Base-by-base conservation (phyloP, 1,284 basidiomycete genomes). In the Melampsora larici-populina region DNA sequence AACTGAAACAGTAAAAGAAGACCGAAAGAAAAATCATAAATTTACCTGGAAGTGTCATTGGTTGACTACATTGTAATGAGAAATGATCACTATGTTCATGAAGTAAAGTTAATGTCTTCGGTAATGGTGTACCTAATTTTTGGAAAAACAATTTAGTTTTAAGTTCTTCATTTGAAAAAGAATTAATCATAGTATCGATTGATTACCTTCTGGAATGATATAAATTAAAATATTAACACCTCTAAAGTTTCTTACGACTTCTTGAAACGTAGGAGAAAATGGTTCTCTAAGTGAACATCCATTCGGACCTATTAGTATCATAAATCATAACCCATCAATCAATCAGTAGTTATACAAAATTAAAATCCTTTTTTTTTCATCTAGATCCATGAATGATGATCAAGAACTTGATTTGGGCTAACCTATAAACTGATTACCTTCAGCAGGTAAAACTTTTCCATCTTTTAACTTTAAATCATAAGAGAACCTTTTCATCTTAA, bases 51-150 rank as follows among this genome's bases (percentile, higher is more conserved):
- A 77, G 67, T 7, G 74, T 26, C 67, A 70, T 62, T 21, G 74
- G 74, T 58, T 77, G 13, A 26, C 55, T 68, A 64, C 74, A 77
- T 55, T 77, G 74, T 9, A 77, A n/a, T 40, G 74, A 77, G 55
- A 69, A 77, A 64, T 77, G 66, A 48, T 77, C 74, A 62, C 74
- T 77, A 36, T 77, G 74, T 51, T 77, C 74, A 55, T 77, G 74
- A 43, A 77, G 63, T 26, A 77, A 43, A 11, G 66, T 77, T 55
- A 77, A 69, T 1, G 65, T 77, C 49, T 77, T 69, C 0, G 74
- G 74, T 26, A 77, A 29, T 26, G 31, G 33, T 2, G 67, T 70
- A 63, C 60, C 74, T 77, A 36, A 43, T 4, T 26, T 6, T 9
- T 46, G n/a, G 11, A 17, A 58, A 67, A 65, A 5, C 9, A 72